Evolutionary conservation across 495 filamentous ascomycete genomes (phyloP).

Genomic region (Penicillium alfredii): DNA sequence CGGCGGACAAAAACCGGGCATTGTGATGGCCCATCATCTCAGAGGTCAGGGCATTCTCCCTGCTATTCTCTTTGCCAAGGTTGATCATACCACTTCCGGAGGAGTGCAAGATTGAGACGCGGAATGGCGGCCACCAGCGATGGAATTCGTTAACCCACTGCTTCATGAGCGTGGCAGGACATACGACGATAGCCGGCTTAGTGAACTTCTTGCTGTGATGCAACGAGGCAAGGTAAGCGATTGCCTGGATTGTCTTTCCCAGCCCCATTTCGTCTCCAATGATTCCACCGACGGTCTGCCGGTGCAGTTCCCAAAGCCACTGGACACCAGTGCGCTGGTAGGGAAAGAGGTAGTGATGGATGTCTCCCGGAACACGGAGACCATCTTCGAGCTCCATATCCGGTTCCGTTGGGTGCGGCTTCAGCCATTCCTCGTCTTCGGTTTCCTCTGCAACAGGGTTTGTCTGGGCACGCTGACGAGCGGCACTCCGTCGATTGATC

Average conservation of each 20-base stretch:
- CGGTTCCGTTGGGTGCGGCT: conserved; percentile 71
- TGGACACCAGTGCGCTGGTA: conserved; percentile 95
- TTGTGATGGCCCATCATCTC: conserved; percentile 28
- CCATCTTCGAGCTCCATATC: conserved; percentile 69
- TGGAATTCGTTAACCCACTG: conserved; percentile 99
- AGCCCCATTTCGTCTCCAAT: conserved; percentile 97
- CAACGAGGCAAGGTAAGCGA: conserved; percentile 82
- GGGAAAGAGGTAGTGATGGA: conserved; percentile 82
- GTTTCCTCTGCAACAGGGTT: conserved; percentile 16
- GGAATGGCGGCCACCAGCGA: conserved; percentile 91
- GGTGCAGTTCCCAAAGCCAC: conserved; percentile 93
- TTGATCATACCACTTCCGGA: conserved; percentile 96
- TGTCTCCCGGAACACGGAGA: conserved; percentile 80
- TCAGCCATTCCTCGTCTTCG: conserved; percentile 66
- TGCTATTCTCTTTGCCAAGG: conserved; percentile 57
- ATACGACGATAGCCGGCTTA: conserved; percentile 82
- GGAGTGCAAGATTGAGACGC: conserved; percentile 89
- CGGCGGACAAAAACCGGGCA: conserved; percentile 37
- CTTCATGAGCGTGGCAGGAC: conserved; percentile 87
- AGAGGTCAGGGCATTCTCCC: conserved; percentile 59
- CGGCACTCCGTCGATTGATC: conserved; percentile 60
- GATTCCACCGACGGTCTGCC: conserved; percentile 85
- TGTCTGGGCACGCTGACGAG: conserved; percentile 46
- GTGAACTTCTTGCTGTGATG: conserved; percentile 81
- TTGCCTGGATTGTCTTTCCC: conserved; percentile 92